Evolutionary conservation across 148 eudicot genomes (phyloP), one percentile per base, ranked within the genome.

Genomic region (Amaranthus hypochondriacus): DNA sequence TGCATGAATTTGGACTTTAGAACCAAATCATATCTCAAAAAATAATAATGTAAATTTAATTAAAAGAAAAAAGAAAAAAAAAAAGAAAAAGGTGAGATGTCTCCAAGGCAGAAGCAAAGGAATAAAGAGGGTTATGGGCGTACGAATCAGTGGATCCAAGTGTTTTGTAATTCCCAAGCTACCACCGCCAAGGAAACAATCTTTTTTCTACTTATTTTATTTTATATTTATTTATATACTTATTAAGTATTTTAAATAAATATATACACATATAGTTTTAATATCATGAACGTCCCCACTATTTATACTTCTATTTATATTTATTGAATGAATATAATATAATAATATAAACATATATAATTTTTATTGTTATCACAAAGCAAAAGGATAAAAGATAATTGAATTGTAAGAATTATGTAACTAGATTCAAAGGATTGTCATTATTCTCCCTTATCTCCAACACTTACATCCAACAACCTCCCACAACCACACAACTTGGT

Each of bases 181-280:
- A 72, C 80, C 80, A 72, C 80, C 83, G 77, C 76, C 80, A 73
- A 72, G 80, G 80, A 76, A 73, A 73, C 83, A 81, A 52, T 48
- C 14, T 28, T 15, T 15, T 51, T n/a, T 66, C 58, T 4, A 42
- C 56, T 6, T 10, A 48, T 51, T 48, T 62, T 58, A 4, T 13
- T 21, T 57, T 9, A 55, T 5, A 9, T 54, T 15, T n/a, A 7
- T n/a, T 28, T 73, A 42, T 52, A 1, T 52, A 9, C 15, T 64
- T 21, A 3, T 74, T 3, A 2, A 4, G 46, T 2, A 6, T 49
- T 11, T 50, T 6, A 12, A 0, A 56, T 1, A 0, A 42, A 18
- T 59, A 59, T 59, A 28, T 18, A 12, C 42, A 3, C 8, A 48
- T 15, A 5, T 66, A 54, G 9, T 61, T 6, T 48, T 72, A 60